Evolutionary conservation across 768 basidiomycete genomes (phyloP).

Genomic region (Clavaria fumosa): DNA sequence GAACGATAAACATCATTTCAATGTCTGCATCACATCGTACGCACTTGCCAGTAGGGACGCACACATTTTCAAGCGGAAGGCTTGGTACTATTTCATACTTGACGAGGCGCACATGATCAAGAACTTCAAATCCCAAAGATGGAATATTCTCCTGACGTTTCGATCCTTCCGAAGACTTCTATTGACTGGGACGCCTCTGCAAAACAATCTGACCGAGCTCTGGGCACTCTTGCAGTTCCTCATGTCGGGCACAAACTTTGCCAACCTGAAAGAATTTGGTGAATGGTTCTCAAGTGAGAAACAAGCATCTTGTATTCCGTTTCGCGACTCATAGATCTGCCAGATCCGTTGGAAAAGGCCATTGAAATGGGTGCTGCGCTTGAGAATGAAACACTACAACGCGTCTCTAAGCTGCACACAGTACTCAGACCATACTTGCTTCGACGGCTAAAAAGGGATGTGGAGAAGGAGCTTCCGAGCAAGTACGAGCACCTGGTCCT

Average conservation of each 20-base stretch:
- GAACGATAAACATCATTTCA: constrained; percentile 80
- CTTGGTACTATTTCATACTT: constrained; percentile 93
- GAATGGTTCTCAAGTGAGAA: constrained; percentile 92
- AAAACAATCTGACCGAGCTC: constrained; percentile 92
- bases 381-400: constrained; percentile 74
- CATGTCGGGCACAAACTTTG: constrained; percentile 80
- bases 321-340: constrained; percentile 2
- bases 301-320: neutral
- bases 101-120: constrained; percentile 98
- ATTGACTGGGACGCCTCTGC: constrained; percentile 88
- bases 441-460: constrained; percentile 93
- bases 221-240: constrained; percentile 94
- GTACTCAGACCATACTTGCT: constrained; percentile 94
- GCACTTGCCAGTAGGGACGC: constrained; percentile 84
- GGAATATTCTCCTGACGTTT: constrained; percentile 86
- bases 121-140: constrained; percentile 87
- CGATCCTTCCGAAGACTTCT: constrained; percentile 74
- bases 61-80: constrained; percentile 81
- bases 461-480: constrained; percentile 88
- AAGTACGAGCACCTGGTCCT: constrained; percentile 86
- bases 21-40: constrained; percentile 91
- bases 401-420: constrained; percentile 77
- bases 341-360: constrained; percentile 87
- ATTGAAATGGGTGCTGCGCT: constrained; percentile 67
- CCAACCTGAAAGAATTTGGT: constrained; percentile 82